Conservation (phyloP, 345 rosid genomes). For the Jatropha curcas region DNA sequence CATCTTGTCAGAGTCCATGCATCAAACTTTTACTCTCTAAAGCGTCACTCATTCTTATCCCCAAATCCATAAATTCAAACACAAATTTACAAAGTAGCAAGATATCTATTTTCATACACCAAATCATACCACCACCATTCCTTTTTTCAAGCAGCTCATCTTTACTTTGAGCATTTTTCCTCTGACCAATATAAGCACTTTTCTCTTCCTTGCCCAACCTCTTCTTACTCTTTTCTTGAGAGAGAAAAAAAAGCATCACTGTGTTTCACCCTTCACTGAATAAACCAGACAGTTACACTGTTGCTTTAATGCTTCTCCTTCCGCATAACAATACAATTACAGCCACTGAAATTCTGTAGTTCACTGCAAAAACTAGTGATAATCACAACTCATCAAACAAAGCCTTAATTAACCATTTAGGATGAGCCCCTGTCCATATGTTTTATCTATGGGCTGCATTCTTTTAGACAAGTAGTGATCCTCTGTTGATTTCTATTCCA, state of each 20-base stretch:
- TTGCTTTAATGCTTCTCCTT: slow-evolving; percentile 1
- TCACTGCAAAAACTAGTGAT: neutral
- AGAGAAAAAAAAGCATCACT: neutral
- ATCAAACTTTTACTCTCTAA: neutral
- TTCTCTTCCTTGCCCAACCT: too few relatives aligned
- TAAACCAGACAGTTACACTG: neutral
- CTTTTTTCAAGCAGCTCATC: neutral
- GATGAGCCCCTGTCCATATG: neutral
- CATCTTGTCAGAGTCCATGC: neutral
- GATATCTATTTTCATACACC: neutral
- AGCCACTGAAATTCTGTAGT: neutral
- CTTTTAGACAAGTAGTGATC: neutral
- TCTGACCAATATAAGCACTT: neutral
- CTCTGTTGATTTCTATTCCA: neutral
- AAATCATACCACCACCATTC: neutral
- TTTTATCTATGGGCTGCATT: neutral
- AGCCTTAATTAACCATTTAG: neutral
- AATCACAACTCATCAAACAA: slow-evolving; percentile 4
- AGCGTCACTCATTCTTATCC: neutral
- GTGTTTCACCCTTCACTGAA: neutral
- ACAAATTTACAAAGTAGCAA: neutral
- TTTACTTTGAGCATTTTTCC: neutral
- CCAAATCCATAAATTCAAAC: neutral
- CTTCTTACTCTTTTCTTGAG: too few relatives aligned
- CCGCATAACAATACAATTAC: neutral